phyloP scores from a whole-genome alignment of 306 rosid genomes.

The Casuarina glauca region DNA sequence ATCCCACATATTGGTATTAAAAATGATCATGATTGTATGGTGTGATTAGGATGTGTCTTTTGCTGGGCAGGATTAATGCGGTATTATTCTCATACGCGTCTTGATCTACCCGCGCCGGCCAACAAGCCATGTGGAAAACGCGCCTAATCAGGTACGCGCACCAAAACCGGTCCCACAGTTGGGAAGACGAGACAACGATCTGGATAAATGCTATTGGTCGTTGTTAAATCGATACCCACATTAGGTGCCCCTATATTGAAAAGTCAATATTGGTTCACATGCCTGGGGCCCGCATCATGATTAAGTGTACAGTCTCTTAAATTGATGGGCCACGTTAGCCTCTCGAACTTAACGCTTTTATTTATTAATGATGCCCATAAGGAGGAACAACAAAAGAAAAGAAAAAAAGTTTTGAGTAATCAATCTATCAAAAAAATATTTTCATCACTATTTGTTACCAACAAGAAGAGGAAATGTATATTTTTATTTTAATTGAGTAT shows the following conservation, averaged over 20 bases:
- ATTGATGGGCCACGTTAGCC: neutral
- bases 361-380: too few species aligned
- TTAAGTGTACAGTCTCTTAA: too few species aligned
- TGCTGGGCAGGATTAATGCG: slow-evolving; percentile 5
- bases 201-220: neutral
- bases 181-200: neutral
- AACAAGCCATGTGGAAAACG: slow-evolving; percentile 46
- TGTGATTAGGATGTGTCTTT: slow-evolving; percentile 23
- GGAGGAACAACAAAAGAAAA: too few species aligned
- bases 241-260: neutral
- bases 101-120: neutral
- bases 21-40: neutral
- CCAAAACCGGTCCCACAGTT: slow-evolving; percentile 25
- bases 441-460: too few species aligned
- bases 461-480: too few species aligned
- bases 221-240: neutral
- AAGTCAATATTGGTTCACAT: slow-evolving; percentile 25
- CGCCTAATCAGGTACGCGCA: slow-evolving; percentile 22
- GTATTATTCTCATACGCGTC: neutral
- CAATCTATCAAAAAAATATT: too few species aligned
- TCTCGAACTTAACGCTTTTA: too few species aligned
- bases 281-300: slow-evolving; percentile 10
- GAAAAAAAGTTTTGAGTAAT: too few species aligned
- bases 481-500: too few species aligned
- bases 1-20: neutral